A percentile compares a stretch with the other conserved stretches of the same genome.
phyloP scores from a whole-genome alignment of 1,139 yeast genomes.

The Kurtzmaniella quercitrusa region DNA sequence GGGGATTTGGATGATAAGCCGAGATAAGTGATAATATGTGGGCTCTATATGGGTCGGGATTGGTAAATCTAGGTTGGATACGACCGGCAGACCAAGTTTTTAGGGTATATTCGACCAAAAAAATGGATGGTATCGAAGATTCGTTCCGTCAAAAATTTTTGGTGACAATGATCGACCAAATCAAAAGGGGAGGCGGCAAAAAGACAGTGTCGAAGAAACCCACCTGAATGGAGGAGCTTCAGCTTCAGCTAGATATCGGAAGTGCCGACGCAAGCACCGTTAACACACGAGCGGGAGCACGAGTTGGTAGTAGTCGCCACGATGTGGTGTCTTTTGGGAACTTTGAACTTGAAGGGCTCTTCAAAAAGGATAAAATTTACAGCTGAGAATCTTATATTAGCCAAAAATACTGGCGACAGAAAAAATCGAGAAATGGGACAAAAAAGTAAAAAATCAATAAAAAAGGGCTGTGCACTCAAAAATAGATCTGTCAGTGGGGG shows the following conservation, averaged over 20 bases:
- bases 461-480: background rate
- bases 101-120: background rate
- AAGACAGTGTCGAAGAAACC: background rate
- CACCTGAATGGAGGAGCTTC: background rate
- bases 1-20: background rate
- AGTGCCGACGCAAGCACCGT: background rate
- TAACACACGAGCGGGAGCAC: background rate
- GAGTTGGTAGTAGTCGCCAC: background rate
- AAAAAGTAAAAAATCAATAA: background rate
- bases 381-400: background rate
- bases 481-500: background rate
- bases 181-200: background rate
- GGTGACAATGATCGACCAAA: background rate
- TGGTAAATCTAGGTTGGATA: background rate
- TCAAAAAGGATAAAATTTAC: background rate
- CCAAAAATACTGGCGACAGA: background rate
- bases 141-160: background rate
- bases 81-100: too few species aligned
- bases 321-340: background rate
- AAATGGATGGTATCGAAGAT: background rate
- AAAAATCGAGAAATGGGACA: background rate
- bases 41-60: background rate
- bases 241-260: background rate
- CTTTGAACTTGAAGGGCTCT: background rate
- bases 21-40: background rate